These are phyloP conservation scores for Orbilia quercus DNA, from an alignment of 2,329 filamentous ascomycete genomes.

Conservation along the genomic window DNA sequence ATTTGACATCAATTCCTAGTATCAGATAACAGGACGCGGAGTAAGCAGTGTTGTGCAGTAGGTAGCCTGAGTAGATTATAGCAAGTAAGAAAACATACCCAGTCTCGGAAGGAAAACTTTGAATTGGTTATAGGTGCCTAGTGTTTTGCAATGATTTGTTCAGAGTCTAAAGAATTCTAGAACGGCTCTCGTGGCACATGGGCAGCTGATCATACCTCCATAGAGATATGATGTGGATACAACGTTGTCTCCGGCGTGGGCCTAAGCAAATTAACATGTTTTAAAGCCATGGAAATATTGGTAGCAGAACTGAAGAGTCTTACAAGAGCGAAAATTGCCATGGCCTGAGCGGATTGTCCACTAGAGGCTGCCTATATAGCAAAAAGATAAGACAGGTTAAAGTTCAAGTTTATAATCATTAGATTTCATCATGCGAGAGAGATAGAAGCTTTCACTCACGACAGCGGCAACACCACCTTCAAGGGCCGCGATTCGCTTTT, in stretches of 20 bases:
- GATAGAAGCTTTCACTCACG: constrained; percentile 24
- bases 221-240: constrained; percentile 90
- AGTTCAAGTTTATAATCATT: background rate
- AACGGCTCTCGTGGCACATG: background rate
- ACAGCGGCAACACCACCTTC: constrained; percentile 91
- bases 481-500: constrained; percentile 94
- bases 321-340: constrained; percentile 79
- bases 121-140: constrained; percentile 88
- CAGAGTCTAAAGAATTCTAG: background rate
- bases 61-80: background rate
- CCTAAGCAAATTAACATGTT: constrained; percentile 61
- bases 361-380: constrained; percentile 80
- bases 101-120: constrained; percentile 90
- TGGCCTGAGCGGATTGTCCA: constrained; percentile 91
- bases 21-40: background rate
- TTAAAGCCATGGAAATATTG: background rate
- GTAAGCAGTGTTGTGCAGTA: no score
- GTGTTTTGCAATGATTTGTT: background rate
- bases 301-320: background rate
- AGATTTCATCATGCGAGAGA: background rate
- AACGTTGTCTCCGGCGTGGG: constrained; percentile 90
- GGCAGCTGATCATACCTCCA: constrained; percentile 71
- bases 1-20: constrained; percentile 83
- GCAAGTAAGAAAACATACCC: constrained; percentile 8
- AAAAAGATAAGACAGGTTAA: background rate